A percentile compares a stretch with the other conserved stretches of the same genome.
These are phyloP conservation scores for Aphanomyces astaci DNA, from an alignment of 352 stramenopile genomes.

Conservation along the genomic window DNA sequence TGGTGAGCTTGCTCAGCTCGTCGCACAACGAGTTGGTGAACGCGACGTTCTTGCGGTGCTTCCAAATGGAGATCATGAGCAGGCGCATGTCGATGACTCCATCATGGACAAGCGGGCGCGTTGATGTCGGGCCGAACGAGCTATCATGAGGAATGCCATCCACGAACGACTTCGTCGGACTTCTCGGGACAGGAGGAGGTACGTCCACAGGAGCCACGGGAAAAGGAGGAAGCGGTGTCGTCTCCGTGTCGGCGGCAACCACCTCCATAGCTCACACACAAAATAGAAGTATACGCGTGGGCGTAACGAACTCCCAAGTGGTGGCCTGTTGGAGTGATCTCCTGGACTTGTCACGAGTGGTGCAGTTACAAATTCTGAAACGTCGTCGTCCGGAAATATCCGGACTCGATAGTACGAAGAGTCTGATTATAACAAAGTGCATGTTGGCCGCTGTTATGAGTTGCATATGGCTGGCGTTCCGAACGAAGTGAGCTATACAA, in stretches of 20 bases:
- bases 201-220: too few species aligned
- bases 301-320: background rate
- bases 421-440: too few species aligned
- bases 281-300: background rate
- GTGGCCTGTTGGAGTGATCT: background rate
- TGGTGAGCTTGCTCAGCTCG: conserved; percentile 41
- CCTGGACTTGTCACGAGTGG: too few species aligned
- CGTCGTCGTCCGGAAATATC: background rate
- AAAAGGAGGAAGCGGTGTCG: background rate
- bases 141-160: too few species aligned
- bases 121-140: background rate
- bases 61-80: conserved; percentile 72
- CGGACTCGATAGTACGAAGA: too few species aligned
- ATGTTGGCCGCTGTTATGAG: too few species aligned
- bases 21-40: conserved; percentile 59
- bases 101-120: conserved; percentile 22
- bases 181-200: too few species aligned
- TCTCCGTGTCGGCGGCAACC: background rate
- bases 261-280: background rate
- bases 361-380: too few species aligned
- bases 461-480: too few species aligned
- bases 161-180: too few species aligned
- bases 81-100: conserved; percentile 57
- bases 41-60: conserved; percentile 43
- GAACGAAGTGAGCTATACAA: too few species aligned